A percentile compares a stretch with the other conserved stretches of the same genome.
Conservation (phyloP, 1,284 basidiomycete genomes). For the Cutaneotrichosporon sp. region DNA sequence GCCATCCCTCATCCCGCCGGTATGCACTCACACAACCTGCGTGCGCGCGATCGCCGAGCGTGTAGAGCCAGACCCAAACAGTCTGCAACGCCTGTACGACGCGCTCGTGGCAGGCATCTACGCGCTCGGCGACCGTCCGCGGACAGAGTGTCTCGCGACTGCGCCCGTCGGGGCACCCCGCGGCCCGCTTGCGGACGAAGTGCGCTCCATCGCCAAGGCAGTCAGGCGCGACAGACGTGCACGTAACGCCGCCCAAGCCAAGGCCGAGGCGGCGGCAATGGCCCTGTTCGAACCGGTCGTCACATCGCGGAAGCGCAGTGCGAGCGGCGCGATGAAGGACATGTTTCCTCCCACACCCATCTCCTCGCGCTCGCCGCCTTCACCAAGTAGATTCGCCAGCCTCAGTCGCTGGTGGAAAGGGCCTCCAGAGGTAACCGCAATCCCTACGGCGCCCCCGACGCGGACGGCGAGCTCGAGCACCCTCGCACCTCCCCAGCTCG, state of each 20-base stretch:
- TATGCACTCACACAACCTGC: constrained; percentile 9
- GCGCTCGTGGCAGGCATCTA: constrained; percentile 3
- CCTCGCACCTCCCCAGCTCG: not conserved
- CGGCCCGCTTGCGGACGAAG: constrained; percentile 2
- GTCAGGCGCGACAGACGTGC: not conserved
- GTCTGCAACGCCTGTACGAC: constrained; percentile 11
- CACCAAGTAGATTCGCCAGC: not conserved
- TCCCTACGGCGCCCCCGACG: not conserved
- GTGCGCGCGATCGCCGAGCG: not conserved
- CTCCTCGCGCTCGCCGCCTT: not conserved
- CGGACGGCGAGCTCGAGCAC: not conserved
- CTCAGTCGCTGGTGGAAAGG: not conserved
- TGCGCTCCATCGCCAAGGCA: constrained; percentile 2
- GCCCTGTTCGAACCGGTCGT: not conserved
- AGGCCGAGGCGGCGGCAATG: not conserved
- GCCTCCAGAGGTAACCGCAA: not conserved
- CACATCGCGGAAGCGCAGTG: too few relatives aligned
- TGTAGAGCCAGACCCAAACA: not conserved
- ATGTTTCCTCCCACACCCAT: not conserved
- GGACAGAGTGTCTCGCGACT: not conserved
- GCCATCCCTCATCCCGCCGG: not conserved
- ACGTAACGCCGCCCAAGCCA: not conserved
- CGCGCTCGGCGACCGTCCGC: constrained; percentile 1
- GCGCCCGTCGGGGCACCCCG: constrained; percentile 2
- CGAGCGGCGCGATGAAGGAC: not conserved